phyloP scores from a whole-genome alignment of 78 protist species.

The Bodo saltans region DNA sequence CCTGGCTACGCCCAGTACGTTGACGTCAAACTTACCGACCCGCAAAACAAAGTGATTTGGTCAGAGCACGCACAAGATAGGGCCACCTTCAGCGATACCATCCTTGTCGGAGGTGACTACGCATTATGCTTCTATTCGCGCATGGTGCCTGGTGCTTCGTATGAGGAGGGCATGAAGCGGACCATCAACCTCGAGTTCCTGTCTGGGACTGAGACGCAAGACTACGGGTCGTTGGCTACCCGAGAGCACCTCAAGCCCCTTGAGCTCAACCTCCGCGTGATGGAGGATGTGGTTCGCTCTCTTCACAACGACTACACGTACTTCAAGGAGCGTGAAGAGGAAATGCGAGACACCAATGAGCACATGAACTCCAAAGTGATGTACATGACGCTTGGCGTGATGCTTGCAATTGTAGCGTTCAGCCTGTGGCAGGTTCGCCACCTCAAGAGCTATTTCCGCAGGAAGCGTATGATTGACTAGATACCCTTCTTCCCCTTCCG shows the following conservation, averaged over 20 bases:
- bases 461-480: conserved; percentile 2
- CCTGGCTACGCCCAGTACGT: conserved; percentile 15
- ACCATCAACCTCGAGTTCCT: conserved; percentile 10
- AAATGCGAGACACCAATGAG: conserved; percentile 35
- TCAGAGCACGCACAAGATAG: neutral
- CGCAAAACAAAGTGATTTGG: neutral
- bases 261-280: conserved; percentile 35
- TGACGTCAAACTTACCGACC: conserved; percentile 10
- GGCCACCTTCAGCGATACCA: neutral
- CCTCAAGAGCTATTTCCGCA: conserved; percentile 20
- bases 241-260: conserved; percentile 42
- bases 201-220: conserved; percentile 9
- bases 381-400: conserved; percentile 7
- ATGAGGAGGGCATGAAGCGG: neutral
- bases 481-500: too few relatives aligned
- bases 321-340: conserved; percentile 44
- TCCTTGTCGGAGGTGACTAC: conserved; percentile 7
- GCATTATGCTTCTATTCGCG: conserved; percentile 12
- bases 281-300: conserved; percentile 35
- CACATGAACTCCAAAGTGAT: neutral
- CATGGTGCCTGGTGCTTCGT: neutral
- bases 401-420: neutral
- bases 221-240: conserved; percentile 30
- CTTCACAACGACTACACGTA: conserved; percentile 39
- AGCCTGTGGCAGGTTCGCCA: conserved; percentile 1